Conservation (phyloP, 2,329 filamentous ascomycete genomes). For the Didymellaceae sp. region DNA sequence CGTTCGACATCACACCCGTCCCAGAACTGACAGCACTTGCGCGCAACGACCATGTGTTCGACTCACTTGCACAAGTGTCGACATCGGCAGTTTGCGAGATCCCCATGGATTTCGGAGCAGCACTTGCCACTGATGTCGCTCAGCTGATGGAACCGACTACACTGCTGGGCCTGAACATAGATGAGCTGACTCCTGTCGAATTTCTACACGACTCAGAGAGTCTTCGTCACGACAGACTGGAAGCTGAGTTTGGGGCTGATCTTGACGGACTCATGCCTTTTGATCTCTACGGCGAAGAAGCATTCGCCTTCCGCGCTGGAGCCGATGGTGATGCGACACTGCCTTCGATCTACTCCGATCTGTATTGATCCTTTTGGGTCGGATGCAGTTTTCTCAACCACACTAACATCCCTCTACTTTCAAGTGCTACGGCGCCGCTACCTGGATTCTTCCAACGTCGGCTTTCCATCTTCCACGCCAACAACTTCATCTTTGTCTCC, state of each 20-base stretch:
- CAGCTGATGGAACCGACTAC: constrained; percentile 7
- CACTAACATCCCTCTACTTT: no score
- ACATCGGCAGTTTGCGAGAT: background rate
- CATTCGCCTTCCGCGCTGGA: no score
- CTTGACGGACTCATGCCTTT: no score
- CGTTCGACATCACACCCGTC: constrained; percentile 15
- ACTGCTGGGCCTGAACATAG: constrained; percentile 1
- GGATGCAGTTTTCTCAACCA: no score
- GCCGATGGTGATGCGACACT: no score
- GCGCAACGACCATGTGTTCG: background rate
- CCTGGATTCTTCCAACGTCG: no score
- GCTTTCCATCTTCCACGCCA: no score
- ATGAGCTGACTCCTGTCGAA: constrained; percentile 1
- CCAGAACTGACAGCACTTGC: constrained; percentile 2
- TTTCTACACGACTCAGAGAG: constrained; percentile 19
- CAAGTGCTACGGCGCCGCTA: no score
- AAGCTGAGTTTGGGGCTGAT: constrained; percentile 21
- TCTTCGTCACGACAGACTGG: constrained; percentile 23
- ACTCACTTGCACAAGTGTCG: background rate
- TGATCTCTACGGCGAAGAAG: no score
- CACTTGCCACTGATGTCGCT: constrained; percentile 8
- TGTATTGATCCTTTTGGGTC: no score
- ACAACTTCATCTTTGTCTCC: no score
- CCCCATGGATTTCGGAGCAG: constrained; percentile 2
- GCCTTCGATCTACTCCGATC: no score